Evolutionary conservation across 73 alveolate species (phyloP), one percentile per base, ranked within the genome.

Genomic region (Breviolum minutum): DNA sequence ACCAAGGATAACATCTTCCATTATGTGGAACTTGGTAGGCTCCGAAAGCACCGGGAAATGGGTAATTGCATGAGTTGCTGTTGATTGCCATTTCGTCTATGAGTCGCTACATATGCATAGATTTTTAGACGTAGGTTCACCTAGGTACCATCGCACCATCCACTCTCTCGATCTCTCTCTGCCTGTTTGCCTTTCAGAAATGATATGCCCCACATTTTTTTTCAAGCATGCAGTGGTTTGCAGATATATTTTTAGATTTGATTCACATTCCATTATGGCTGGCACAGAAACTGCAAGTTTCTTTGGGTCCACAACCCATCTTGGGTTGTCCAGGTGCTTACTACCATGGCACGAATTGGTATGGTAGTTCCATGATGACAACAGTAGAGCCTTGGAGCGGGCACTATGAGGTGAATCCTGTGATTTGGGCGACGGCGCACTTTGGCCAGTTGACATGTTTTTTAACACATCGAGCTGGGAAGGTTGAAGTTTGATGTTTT

Each of bases 1-100:
- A 14, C 88, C 20, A 16, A 92, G 98, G 98, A 92, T 92, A 63
- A 92, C 98, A 0, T 73, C 98, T 8, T 92, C 98, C 66, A 92
- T 92, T 16, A 92, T 92, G 98, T 92, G 98, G 98, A 92, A 92
- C 66, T 66, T 92, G 89, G 98, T 92, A 92, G 98, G 98, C 90
- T 20, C 40, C 74, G 32, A 48, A 14, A 61, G 93, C 60, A 26
- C 4, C 32, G 32, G 83, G 54, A 40, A 40, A 40, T 3, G 54
- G 54, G 54, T 40, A 40, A 40, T 40, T 40, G 54, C 54, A 40
- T 0, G 54, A 40, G 54, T 40, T 40, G 54, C 54, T 40, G 54
- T 3, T 40, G 54, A n/a, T n/a, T n/a, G n/a, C n/a, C n/a, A n/a
- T n/a, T n/a, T n/a, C n/a, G n/a, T n/a, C n/a, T n/a, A n/a, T n/a